Evolutionary conservation across 2,329 filamentous ascomycete genomes (phyloP), one percentile per base, ranked within the genome.

Genomic region (Thelonectria olida): DNA sequence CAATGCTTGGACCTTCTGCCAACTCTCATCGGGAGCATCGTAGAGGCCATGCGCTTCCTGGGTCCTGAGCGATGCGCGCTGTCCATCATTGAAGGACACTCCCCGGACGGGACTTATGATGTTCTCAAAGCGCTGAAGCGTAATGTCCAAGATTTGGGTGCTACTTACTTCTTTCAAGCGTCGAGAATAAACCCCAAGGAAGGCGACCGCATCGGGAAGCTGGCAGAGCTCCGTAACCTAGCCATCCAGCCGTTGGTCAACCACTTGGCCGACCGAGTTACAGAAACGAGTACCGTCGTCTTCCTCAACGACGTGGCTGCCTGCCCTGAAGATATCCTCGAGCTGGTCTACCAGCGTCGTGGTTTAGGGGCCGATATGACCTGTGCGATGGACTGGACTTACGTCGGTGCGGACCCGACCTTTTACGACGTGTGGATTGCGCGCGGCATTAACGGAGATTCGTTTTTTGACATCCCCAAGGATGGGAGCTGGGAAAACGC

Each of bases 341-440:
- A 88, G 70, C 75, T 88, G 1, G 66, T 82, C 1, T 77, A 84
- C 63, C 85, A 88, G 70, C 80, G 77, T 23, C 65, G 61, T 6
- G 65, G 64, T 3, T 82, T 84, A 36, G 72, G 70, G 2, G 85
- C 85, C 7, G 81, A 85, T 67, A 86, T 87, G 82, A 82, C 81
- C 0, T 89, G 85, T 66, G 84, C 77, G 6, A 83, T 89, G 79
- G 86, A 89, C 70, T 89, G 85, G 85, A 81, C 77, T 0, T 81
- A 81, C 41, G 72, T 76, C 3, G 80, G 77, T 0, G 53, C 54
- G 0, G 73, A 82, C 2, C 81, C 82, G 0, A 82, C 79, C 0
- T 88, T 88, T 66, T 87, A 87, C 68, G 85, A 88, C 61, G 78
- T 85, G 3, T 88, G 84, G 85, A 75, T 87, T 23, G 80, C 82